Base-by-base conservation (phyloP, 129 eudicot genomes). In the Tagetes erecta region DNA sequence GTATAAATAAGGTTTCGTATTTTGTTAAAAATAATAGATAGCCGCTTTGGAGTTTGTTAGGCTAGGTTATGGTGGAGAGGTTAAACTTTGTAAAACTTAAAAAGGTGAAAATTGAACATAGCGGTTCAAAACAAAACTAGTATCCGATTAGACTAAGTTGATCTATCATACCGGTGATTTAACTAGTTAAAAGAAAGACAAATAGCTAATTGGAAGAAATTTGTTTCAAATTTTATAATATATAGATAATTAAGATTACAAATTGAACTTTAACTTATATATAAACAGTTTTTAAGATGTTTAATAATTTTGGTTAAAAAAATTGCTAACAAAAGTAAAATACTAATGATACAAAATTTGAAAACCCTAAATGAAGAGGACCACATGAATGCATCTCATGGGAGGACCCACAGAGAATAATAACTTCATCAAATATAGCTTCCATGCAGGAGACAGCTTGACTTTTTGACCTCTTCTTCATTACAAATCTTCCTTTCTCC, bases 401-500 rank as follows among this genome's bases (percentile, higher is more conserved):
- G 80, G 56, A 79, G 85, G 91, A 35, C 91, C 87, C 83, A 80
- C 83, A 67, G 1, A 42, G 67, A 60, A 71, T 64, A 39, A 76
- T 72, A 63, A 79, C 71, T 67, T 66, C 67, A 70, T 74, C 83
- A 83, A 78, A 79, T 47, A 55, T 79, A 85, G 87, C 86, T 80
- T 81, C 94, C 94, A 72, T 83, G 94, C 88, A 88, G 88, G 90
- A 88, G 94, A 88, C 90, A 83, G 83, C 94, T 83, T 82, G 77
- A 79, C 68, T 67, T 79, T 59, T 85, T 71, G 83, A 74, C 86
- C 76, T 46, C 79, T 84, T 81, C 85, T 77, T 37, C 67, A 6
- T 37, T 40, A 31, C 39, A 49, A 78, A 78, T 34, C 39, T 13
- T 34, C 45, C 59, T 34, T 57, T 57, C 49, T 63, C 37, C 1